Evolutionary conservation across 495 filamentous ascomycete genomes (phyloP).

Genomic region (Gamarada debralockiae): DNA sequence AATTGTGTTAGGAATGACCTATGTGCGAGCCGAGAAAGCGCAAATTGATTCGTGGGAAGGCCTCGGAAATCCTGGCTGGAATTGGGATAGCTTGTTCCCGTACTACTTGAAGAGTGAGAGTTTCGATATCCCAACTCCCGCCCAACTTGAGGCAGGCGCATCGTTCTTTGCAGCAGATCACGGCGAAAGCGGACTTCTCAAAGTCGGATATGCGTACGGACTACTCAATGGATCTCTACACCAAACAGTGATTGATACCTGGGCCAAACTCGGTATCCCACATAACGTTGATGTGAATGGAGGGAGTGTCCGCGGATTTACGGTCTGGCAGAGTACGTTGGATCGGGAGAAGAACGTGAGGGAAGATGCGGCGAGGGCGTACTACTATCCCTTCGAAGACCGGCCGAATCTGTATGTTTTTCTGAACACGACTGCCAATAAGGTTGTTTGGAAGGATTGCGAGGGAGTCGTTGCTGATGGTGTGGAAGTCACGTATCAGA

Average conservation of each 20-base stretch:
- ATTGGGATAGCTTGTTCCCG: constrained; percentile 12
- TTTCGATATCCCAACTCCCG: constrained; percentile 34
- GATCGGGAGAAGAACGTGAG: constrained; percentile 29
- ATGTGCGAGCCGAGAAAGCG: constrained; percentile 14
- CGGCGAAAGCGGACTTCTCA: constrained; percentile 39
- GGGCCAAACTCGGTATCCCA: constrained; percentile 29
- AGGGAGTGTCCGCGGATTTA: constrained; percentile 32
- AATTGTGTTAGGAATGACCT: constrained; percentile 2
- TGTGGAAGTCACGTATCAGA: constrained; percentile 20
- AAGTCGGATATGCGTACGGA: constrained; percentile 42
- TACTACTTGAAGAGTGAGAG: constrained; percentile 30
- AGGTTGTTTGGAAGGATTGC: constrained; percentile 11
- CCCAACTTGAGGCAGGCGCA: constrained; percentile 37
- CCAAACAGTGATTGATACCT: constrained; percentile 24
- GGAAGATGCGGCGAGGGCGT: constrained; percentile 34
- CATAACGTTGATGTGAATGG: constrained; percentile 37
- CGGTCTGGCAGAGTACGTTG: constrained; percentile 33
- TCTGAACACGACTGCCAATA: constrained; percentile 28
- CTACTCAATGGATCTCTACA: constrained; percentile 28
- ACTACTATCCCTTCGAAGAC: constrained; percentile 40
- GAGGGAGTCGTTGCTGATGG: constrained; percentile 12
- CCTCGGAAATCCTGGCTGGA: constrained; percentile 16
- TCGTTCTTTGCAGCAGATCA: constrained; percentile 43
- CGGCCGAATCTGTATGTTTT: constrained; percentile 23
- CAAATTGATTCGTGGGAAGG: constrained; percentile 25